These are phyloP conservation scores for Backusella circina DNA, from an alignment of 192 early-diverging fungal genomes.

Conservation along the genomic window DNA sequence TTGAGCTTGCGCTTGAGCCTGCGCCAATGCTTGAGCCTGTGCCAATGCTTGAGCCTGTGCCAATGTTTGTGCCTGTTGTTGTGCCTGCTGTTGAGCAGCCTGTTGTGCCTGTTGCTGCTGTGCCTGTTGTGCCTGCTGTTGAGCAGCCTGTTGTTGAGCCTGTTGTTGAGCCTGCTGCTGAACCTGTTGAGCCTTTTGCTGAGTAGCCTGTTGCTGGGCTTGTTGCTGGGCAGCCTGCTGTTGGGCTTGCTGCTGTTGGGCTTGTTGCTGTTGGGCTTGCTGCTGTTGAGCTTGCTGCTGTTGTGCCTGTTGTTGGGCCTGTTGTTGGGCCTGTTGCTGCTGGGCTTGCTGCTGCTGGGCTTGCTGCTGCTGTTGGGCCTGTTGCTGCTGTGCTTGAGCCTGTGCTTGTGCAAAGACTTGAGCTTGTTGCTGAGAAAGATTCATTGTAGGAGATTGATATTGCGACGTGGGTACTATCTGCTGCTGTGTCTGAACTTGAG, in stretches of 20 bases:
- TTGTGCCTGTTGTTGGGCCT: background rate
- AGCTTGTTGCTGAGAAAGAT: conserved; percentile 4
- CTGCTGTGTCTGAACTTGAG: conserved; percentile 21
- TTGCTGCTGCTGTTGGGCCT: background rate
- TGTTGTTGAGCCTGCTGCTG: too few relatives aligned
- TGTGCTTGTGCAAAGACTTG: conserved; percentile 10
- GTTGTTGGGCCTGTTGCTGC: conserved; percentile 7
- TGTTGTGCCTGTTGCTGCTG: too few relatives aligned
- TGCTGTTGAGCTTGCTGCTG: background rate
- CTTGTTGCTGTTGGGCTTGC: background rate
- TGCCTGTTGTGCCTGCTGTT: conserved; percentile 19
- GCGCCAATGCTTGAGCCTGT: conserved; percentile 4
- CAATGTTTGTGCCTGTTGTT: conserved; percentile 4
- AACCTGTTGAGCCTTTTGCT: background rate
- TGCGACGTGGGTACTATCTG: background rate
- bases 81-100: background rate
- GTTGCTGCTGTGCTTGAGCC: background rate
- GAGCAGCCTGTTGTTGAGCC: conserved; percentile 23
- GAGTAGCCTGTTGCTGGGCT: conserved; percentile 22
- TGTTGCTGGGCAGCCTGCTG: conserved; percentile 22
- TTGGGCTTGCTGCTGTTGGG: conserved; percentile 12
- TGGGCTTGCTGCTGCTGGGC: background rate
- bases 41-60: conserved; percentile 8
- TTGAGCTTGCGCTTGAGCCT: conserved; percentile 6
- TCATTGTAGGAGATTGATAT: background rate